phyloP scores from a whole-genome alignment of 2,329 filamentous ascomycete species.

The Fusarium musae region DNA sequence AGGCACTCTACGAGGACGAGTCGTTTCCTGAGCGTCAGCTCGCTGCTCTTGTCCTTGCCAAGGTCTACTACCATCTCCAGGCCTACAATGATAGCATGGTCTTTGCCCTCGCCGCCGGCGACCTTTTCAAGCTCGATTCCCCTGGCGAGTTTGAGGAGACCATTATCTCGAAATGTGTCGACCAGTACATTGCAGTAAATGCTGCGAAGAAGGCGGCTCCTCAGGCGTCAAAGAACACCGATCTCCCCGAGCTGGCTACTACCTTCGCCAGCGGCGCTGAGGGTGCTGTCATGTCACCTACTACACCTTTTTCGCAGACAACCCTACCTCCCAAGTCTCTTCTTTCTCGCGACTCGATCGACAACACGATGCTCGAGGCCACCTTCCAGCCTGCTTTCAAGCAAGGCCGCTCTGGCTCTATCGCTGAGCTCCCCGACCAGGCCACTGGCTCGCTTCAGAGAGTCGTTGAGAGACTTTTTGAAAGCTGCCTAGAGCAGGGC shows the following conservation, averaged over 20 bases:
- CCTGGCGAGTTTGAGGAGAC: conserved; percentile 98
- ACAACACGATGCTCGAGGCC: conserved; percentile 70
- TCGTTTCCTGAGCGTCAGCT: conserved; percentile 93
- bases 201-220: conserved; percentile 62
- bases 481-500: conserved; percentile 85
- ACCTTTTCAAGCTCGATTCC: conserved; percentile 91
- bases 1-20: conserved; percentile 97
- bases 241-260: conserved; percentile 78
- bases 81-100: conserved; percentile 99
- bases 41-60: conserved; percentile 92
- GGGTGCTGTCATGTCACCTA: conserved; percentile 83
- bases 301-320: conserved; percentile 94
- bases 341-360: conserved; percentile 81
- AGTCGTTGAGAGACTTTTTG: conserved; percentile 90
- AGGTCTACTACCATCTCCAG: conserved; percentile 98
- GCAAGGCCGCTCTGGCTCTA: conserved; percentile 64
- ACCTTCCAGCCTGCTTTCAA: conserved; percentile 65
- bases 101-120: conserved; percentile 93
- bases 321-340: conserved; percentile 93
- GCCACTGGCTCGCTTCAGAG: conserved; percentile 82
- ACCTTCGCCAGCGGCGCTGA: conserved; percentile 79
- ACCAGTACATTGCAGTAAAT: conserved; percentile 90
- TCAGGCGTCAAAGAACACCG: conserved; percentile 55
- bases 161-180: conserved; percentile 97
- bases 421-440: conserved; percentile 74